Base-by-base conservation (phyloP, 2,329 filamentous ascomycete species). In the Fusarium heterosporum region DNA sequence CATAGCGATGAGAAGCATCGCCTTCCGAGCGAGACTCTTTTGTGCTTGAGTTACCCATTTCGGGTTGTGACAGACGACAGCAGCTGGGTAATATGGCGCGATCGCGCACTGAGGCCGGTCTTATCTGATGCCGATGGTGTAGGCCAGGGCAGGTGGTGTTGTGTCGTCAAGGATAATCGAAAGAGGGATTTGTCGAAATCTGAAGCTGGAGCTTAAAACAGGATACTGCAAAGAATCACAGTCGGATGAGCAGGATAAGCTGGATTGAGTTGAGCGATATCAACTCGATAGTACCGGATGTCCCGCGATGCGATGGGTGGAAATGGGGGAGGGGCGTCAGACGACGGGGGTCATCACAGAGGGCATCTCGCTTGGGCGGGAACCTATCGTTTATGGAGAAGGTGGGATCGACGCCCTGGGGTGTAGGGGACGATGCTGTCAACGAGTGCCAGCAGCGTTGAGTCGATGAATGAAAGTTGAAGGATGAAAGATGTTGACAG, bases 11-110 rank as follows among this genome's bases (percentile, higher is more conserved):
- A 48, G 64, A 52, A 17, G 68, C 68, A 47, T 67, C 58, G 49
- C 69, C 64, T 6, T 74, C 76, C 16, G 71, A 65, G 48, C 79
- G 79, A 39, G 78, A 76, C 66, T 81, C 79, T 62, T 78, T 81
- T 26, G 78, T 76, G 59, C 72, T 80, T 28, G 75, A 75, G 58
- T 81, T 81, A 43, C 79, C 79, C 79, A 81, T 81, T 50, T 41
- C 66, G 34, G 30, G 36, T n/a, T 55, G 40, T 53, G 40, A 34
- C 59, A 49, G 57, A 42, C 49, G 50, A 43, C 30, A 49, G 53
- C 41, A 36, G 47, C 60, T 49, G 50, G 55, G 55, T 30, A 36
- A 55, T 49, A 41, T 53, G 59, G 61, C 62, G 65, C 61, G 51
- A 66, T 66, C 50, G 61, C 66, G 61, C 65, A 68, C 60, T 50